phyloP scores from a whole-genome alignment of 768 basidiomycete genomes.

The Pleurotus eryngii region DNA sequence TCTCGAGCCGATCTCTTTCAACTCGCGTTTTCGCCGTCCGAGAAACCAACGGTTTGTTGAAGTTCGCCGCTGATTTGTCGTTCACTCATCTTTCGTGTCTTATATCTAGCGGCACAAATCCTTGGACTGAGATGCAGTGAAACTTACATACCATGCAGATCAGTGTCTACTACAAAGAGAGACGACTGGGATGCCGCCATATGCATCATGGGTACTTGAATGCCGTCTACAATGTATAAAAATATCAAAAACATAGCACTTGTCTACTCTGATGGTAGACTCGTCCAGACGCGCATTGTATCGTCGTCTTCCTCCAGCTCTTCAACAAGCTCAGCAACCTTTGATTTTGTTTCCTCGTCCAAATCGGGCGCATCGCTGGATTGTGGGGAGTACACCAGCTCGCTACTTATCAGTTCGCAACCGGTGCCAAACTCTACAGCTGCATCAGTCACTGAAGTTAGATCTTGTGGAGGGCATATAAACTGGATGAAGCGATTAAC shows the following conservation, averaged over 20 bases:
- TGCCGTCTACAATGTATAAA: constrained; percentile 7
- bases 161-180: constrained; percentile 36
- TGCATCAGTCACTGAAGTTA: constrained; percentile 35
- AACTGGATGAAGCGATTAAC: constrained; percentile 28
- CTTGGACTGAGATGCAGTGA: constrained; percentile 26
- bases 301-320: constrained; percentile 58
- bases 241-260: constrained; percentile 7
- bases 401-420: constrained; percentile 38
- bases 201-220: constrained; percentile 36
- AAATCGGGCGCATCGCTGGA: constrained; percentile 31
- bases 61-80: neutral
- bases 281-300: constrained; percentile 58
- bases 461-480: constrained; percentile 37
- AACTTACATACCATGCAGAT: constrained; percentile 50
- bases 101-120: constrained; percentile 24
- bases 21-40: neutral
- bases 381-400: constrained; percentile 53
- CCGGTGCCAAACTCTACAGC: constrained; percentile 22
- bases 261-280: constrained; percentile 25
- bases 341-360: constrained; percentile 33
- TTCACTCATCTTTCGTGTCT: constrained; percentile 17
- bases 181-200: constrained; percentile 58
- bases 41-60: neutral
- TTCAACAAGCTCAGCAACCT: constrained; percentile 43
- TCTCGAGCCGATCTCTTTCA: neutral